Base-by-base conservation (phyloP, 257 asterid genomes). In the Rubia yunnanensis region DNA sequence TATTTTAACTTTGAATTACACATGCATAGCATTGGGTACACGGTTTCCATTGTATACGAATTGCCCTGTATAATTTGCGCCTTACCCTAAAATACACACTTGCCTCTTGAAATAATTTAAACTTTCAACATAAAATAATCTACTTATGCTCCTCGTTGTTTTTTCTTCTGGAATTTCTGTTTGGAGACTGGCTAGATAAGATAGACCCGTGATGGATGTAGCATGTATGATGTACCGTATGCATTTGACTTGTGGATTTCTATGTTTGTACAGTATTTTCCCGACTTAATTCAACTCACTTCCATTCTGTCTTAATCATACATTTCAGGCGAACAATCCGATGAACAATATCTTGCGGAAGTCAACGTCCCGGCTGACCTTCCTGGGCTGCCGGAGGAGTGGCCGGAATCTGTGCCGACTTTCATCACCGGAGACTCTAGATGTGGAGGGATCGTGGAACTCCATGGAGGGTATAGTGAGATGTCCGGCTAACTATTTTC, bases 401-500 rank as follows among this genome's bases (percentile, higher is more conserved):
- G 7, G 17, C 7, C 70, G 73, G 17, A 23, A 60, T 60, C 39
- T 71, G 3, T 58, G 72, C 38, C 56, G 36, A 22, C 34, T 38
- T 41, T 18, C 48, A 44, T 1, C 20, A 7, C 13, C 38, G 10
- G 72, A 57, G 23, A 65, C 39, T 31, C 48, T 55, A 24, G 69
- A 71, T 22, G 5, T 46, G 3, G 76, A 68, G 67, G 17, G 65
- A 13, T 61, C 70, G 5, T 65, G 79, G 75, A 28, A 67, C 24
- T 66, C 76, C 10, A 55, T 55, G 72, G 80, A 71, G 57, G 78
- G 83, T 28, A 22, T 72, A 3, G 11, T 74, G 9, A 60, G 75
- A 17, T 68, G 80, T 60, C 63, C 73, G 4, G 83, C 70, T 14
- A 78, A 78, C 36, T 68, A 74, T 56, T 75, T 48, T 72, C 83